Evolutionary conservation across 1,139 yeast genomes (phyloP).

Genomic region (Lodderomyces parapsilosis): DNA sequence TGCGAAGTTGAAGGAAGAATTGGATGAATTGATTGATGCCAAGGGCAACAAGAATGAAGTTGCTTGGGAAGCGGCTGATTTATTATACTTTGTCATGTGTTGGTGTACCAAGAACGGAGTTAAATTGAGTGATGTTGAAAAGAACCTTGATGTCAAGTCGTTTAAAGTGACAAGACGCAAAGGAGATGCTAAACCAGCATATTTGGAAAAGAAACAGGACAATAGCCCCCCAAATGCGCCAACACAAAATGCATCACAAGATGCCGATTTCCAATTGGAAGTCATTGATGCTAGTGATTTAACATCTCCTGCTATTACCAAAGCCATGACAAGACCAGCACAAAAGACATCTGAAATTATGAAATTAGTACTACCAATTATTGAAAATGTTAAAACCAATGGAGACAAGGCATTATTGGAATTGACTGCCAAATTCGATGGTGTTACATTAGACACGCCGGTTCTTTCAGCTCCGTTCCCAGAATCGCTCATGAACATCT

Average conservation of each 20-base stretch:
- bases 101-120: conserved; percentile 85
- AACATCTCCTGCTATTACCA: conserved; percentile 44
- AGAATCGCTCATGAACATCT: conserved; percentile 67
- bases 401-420: conserved; percentile 90
- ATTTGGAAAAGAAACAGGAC: conserved; percentile 20
- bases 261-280: conserved; percentile 51
- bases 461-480: conserved; percentile 87
- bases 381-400: conserved; percentile 66
- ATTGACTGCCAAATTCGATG: conserved; percentile 87
- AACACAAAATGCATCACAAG: conserved; percentile 16
- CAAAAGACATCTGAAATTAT: conserved; percentile 89
- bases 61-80: conserved; percentile 97
- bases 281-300: conserved; percentile 47
- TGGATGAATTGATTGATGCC: conserved; percentile 93
- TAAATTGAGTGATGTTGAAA: conserved; percentile 74
- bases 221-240: too few relatives aligned
- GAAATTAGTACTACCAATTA: conserved; percentile 88
- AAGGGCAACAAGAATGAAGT: conserved; percentile 55
- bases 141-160: conserved; percentile 78
- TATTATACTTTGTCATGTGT: conserved; percentile 86
- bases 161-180: conserved; percentile 87
- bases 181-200: conserved; percentile 93
- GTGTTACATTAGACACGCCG: conserved; percentile 69
- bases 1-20: conserved; percentile 93
- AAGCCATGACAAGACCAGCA: conserved; percentile 81